A percentile compares a stretch with the other conserved stretches of the same genome.
Evolutionary conservation across 768 basidiomycete genomes (phyloP).

Genomic region (Lactarius tabidus): DNA sequence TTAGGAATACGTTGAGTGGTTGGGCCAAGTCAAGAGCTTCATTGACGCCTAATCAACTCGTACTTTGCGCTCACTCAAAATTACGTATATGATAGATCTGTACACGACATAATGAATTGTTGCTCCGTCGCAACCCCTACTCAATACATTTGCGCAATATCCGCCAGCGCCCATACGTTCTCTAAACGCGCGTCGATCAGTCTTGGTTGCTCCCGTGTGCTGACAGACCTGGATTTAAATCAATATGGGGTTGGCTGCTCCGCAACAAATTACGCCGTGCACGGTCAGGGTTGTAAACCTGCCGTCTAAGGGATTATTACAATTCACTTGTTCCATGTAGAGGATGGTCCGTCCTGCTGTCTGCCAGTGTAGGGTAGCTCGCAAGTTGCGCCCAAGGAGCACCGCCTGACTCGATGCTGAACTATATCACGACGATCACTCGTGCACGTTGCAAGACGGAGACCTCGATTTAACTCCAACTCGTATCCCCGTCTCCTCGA

Average conservation of each 20-base stretch:
- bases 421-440: not conserved
- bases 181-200: not conserved
- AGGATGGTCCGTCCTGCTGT: not conserved
- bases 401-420: not conserved
- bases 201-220: not conserved
- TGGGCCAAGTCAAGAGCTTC: constrained; percentile 77
- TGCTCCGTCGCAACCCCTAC: constrained; percentile 2
- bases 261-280: not conserved
- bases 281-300: not conserved
- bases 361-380: not conserved
- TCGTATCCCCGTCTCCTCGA: not conserved
- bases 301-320: not conserved
- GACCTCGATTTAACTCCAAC: not conserved
- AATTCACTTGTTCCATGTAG: not conserved
- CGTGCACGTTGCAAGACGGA: not conserved
- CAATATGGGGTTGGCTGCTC: not conserved
- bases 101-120: constrained; percentile 10
- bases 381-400: not conserved
- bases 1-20: constrained; percentile 91
- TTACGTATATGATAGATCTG: constrained; percentile 14
- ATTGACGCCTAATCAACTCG: constrained; percentile 51
- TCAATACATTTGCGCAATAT: constrained; percentile 12
- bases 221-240: not conserved
- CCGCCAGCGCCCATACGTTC: not conserved
- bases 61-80: constrained; percentile 6